A percentile compares a stretch with the other conserved stretches of the same genome.
Conservation (phyloP, 495 filamentous ascomycete species). For the Aspergillus mulundensis region DNA sequence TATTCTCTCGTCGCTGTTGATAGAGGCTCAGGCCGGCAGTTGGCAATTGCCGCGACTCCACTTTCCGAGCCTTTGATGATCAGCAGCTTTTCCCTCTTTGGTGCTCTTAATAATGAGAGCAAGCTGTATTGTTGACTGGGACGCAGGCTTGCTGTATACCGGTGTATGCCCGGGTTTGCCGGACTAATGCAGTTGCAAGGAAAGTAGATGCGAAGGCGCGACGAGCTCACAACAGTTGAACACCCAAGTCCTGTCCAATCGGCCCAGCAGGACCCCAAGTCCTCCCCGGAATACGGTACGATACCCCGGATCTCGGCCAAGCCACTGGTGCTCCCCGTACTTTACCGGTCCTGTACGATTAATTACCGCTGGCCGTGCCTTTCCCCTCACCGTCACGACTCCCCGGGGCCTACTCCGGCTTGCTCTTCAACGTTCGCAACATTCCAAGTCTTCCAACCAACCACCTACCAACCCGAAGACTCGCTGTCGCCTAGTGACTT, state of each 20-base stretch:
- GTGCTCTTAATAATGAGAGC: neutral
- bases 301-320: neutral
- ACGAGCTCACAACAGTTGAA: no score
- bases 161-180: neutral
- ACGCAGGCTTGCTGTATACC: no score
- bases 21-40: neutral
- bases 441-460: constrained; percentile 1
- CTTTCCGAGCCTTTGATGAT: neutral
- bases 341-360: neutral
- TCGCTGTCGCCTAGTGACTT: neutral
- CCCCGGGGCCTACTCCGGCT: no score
- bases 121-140: neutral
- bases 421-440: neutral
- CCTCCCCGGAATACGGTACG: constrained; percentile 1
- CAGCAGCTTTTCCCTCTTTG: neutral
- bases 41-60: constrained; percentile 10
- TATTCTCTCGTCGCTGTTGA: no score
- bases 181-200: no score
- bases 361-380: neutral
- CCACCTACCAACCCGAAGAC: neutral
- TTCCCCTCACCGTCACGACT: constrained; percentile 5
- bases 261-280: neutral
- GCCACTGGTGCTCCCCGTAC: neutral
- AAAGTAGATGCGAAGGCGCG: no score
- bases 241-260: neutral